Percentiles rank a stretch among this genome's conserved stretches.
phyloP scores from a whole-genome alignment of 805 yeast species.

The Jamesozyma lodderae region DNA sequence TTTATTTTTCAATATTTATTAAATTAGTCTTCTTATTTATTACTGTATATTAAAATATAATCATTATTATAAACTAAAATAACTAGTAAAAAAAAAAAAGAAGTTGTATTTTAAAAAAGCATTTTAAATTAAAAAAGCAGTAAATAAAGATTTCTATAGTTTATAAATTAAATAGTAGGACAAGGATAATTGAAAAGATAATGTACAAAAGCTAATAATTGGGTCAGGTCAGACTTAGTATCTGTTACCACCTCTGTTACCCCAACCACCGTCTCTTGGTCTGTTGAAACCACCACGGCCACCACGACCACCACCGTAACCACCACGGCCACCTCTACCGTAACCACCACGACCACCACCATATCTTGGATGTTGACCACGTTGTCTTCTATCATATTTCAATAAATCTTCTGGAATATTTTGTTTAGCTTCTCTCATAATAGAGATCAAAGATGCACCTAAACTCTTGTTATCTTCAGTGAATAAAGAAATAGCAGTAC shows the following conservation, averaged over 20 bases:
- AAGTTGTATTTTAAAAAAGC: no score
- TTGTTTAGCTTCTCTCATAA: slow-evolving; percentile 93
- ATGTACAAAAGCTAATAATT: no score
- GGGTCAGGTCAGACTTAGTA: no score
- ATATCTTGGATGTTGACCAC: slow-evolving; percentile 49
- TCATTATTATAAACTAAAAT: no score
- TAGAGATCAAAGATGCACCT: slow-evolving; percentile 83
- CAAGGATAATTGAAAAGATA: no score
- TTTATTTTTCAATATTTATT: no score
- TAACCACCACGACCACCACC: slow-evolving; percentile 50
- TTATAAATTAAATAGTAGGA: no score
- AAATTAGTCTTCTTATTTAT: no score
- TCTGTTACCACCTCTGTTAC: slow-evolving; percentile 34
- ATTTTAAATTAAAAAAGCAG: no score
- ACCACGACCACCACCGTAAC: slow-evolving; percentile 36
- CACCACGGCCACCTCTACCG: slow-evolving; percentile 41
- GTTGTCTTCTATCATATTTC: slow-evolving; percentile 63
- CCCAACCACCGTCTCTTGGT: slow-evolving; percentile 33
- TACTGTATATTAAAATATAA: no score
- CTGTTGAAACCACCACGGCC: slow-evolving; percentile 28
- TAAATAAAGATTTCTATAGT: no score
- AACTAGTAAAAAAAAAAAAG: no score
- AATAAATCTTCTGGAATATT: slow-evolving; percentile 70
- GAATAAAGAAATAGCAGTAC: slow-evolving; percentile 93
- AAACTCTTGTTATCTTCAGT: slow-evolving; percentile 78